Evolutionary conservation across 2,329 filamentous ascomycete species (phyloP), one percentile per base, ranked within the genome.

Genomic region (Tolypocladium tropicale): DNA sequence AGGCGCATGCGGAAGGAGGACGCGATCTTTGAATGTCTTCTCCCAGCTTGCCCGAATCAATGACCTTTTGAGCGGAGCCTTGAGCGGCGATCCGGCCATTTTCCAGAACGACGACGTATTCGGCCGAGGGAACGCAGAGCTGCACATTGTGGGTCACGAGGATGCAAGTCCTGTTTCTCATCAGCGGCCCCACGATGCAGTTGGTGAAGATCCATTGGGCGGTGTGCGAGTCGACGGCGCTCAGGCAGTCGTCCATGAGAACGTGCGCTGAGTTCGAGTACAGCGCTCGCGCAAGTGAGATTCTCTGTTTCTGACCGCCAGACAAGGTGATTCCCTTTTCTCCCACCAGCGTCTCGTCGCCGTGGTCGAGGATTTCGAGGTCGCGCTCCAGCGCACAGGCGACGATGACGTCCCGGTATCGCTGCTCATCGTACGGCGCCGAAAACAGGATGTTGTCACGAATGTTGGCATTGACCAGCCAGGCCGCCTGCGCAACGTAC

Each of bases 181-280:
- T 97, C 53, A 99, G 74, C 6, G 90, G 89, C 2, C 94, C 94
- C 63, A 86, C 86, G 60, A 99, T 86, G 58, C 92, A 95, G 71
- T 96, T 88, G 68, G 88, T 88, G 73, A 97, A 97, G 62, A 99
- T 97, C 86, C 95, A 96, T 70, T 96, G 95, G 2, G 92, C 92
- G 0, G 94, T 97, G 65, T 99, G 94, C 4, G 94, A 95, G 70
- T 99, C 94, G 36, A 99, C 94, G 32, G 94, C 94, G 67, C 92
- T 96, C 48, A 99, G 79, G 60, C 95, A 96, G 70, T 99, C 94
- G 66, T 99, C 94, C 53, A 99, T 79, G 12, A 99, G 80, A 18
- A 99, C 75, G 70, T 97, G 93, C 54, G 86, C 87, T 6, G 92
- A 95, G 71, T 90, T 93, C 61, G 90, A 96, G 73, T 99, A 99